phyloP scores from a whole-genome alignment of 257 asterid species.

The Solanum sitiens region DNA sequence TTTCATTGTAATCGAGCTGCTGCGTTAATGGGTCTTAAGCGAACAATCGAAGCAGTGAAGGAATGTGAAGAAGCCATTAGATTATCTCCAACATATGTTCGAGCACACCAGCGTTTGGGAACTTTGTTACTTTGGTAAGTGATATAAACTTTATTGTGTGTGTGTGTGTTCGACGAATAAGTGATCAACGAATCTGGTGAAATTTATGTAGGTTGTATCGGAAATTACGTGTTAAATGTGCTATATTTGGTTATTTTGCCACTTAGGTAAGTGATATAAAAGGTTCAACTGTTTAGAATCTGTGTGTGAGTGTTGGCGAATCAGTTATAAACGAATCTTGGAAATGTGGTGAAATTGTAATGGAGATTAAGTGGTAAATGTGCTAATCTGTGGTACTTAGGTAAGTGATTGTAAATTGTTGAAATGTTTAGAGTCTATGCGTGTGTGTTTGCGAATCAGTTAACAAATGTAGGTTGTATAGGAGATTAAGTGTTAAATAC shows the following conservation, averaged over 20 bases:
- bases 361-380: background rate
- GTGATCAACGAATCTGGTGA: background rate
- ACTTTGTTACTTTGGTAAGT: constrained; percentile 56
- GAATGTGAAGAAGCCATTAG: constrained; percentile 67
- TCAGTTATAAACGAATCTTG: background rate
- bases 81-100: constrained; percentile 54
- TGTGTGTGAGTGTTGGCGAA: background rate
- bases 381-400: constrained; percentile 36
- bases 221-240: background rate
- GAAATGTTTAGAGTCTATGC: background rate
- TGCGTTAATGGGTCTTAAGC: constrained; percentile 45
- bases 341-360: background rate
- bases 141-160: background rate
- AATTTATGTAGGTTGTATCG: background rate
- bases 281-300: constrained; percentile 11
- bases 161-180: background rate
- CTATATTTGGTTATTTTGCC: constrained; percentile 19
- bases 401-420: constrained; percentile 29
- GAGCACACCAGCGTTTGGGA: constrained; percentile 70
- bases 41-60: constrained; percentile 38
- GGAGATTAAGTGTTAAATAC: background rate
- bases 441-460: background rate
- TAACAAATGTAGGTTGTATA: background rate
- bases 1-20: constrained; percentile 54
- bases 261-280: constrained; percentile 40